A percentile compares a stretch with the other conserved stretches of the same genome.
phyloP scores from a whole-genome alignment of 73 alveolate species.

The Paramecium caudatum region DNA sequence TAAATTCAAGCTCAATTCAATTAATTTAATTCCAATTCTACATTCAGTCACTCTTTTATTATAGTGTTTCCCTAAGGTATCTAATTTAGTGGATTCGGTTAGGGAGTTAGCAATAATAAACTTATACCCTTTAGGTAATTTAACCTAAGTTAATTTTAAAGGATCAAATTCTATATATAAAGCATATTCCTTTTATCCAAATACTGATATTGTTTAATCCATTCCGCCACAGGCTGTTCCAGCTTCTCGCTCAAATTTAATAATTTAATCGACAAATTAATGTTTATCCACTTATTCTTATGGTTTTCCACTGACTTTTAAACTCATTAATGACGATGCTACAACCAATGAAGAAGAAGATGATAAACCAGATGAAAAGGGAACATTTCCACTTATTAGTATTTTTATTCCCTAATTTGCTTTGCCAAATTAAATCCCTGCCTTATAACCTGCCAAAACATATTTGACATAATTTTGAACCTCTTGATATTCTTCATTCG shows the following conservation, averaged over 20 bases:
- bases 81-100: constrained; percentile 86
- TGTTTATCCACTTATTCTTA: constrained; percentile 48
- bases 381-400: constrained; percentile 89
- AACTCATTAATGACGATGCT: constrained; percentile 83
- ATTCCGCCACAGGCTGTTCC: constrained; percentile 96
- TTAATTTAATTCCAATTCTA: constrained; percentile 80
- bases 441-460: constrained; percentile 89
- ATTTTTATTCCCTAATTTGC: constrained; percentile 81
- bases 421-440: constrained; percentile 76
- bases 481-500: constrained; percentile 38
- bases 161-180: constrained; percentile 84
- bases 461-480: constrained; percentile 83
- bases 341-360: constrained; percentile 90
- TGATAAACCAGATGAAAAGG: constrained; percentile 91
- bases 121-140: constrained; percentile 82
- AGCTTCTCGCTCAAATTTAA: constrained; percentile 82
- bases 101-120: constrained; percentile 90
- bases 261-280: constrained; percentile 76
- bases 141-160: constrained; percentile 75
- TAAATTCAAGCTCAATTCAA: constrained; percentile 49
- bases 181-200: constrained; percentile 87
- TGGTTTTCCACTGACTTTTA: constrained; percentile 82
- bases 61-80: constrained; percentile 84
- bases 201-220: constrained; percentile 89
- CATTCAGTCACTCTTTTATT: constrained; percentile 93